These are phyloP conservation scores for Trichoderma parareesei DNA, from an alignment of 495 filamentous ascomycete species.

Conservation along the genomic window DNA sequence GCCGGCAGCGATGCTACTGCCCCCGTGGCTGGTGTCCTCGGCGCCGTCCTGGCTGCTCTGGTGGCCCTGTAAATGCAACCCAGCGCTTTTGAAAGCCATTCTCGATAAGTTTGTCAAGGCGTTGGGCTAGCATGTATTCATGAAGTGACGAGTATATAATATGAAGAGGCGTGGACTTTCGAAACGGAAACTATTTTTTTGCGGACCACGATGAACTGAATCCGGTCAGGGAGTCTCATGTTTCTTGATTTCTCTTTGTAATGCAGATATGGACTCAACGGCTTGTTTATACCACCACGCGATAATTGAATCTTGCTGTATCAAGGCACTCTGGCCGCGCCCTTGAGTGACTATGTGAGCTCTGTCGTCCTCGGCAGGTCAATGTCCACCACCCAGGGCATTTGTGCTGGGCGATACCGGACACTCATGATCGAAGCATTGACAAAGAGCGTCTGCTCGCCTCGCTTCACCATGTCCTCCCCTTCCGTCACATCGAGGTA, in stretches of 20 bases:
- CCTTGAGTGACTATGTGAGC: no score
- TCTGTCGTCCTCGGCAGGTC: constrained; percentile 34
- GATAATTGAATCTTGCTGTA: not conserved
- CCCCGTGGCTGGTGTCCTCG: not conserved
- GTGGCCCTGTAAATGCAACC: constrained; percentile 8
- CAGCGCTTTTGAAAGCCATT: not conserved
- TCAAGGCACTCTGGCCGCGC: not conserved
- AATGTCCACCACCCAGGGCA: constrained; percentile 57
- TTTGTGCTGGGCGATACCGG: constrained; percentile 42
- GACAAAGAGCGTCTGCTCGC: constrained; percentile 58
- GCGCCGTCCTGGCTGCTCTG: constrained; percentile 12
- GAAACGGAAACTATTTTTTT: not conserved
- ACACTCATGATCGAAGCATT: constrained; percentile 53
- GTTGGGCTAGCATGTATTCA: constrained; percentile 6
- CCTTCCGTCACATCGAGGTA: constrained; percentile 21
- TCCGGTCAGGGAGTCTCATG: not conserved
- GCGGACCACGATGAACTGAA: not conserved
- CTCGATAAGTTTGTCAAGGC: not conserved
- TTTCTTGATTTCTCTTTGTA: not conserved
- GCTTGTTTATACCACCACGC: not conserved
- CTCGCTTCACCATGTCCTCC: constrained; percentile 31
- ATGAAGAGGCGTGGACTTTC: not conserved
- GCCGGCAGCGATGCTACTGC: constrained; percentile 11
- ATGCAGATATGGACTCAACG: not conserved
- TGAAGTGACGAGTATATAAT: constrained; percentile 3